These are phyloP conservation scores for Musa balbisiana DNA, from an alignment of 202 grass and related monocot genomes.

Conservation along the genomic window DNA sequence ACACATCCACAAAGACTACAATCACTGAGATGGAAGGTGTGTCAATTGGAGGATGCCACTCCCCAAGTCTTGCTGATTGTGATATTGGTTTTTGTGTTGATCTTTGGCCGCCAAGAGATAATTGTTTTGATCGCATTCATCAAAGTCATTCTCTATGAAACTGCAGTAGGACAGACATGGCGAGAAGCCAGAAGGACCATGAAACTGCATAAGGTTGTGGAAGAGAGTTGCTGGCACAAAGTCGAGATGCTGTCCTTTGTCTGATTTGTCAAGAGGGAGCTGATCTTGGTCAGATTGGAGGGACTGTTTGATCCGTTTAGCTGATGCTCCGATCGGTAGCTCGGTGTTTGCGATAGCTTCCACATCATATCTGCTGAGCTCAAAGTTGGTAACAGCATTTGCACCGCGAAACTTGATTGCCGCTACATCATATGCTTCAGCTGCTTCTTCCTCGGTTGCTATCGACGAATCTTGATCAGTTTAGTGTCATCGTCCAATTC, in stretches of 20 bases:
- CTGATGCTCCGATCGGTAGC: constrained; percentile 46
- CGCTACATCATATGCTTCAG: constrained; percentile 86
- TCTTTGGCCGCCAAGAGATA: constrained; percentile 26
- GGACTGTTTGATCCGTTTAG: constrained; percentile 35
- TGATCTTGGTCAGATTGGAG: background rate
- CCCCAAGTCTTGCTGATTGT: constrained; percentile 27
- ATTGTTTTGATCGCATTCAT: constrained; percentile 21
- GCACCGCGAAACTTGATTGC: constrained; percentile 85
- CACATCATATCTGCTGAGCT: constrained; percentile 68
- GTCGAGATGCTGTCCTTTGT: constrained; percentile 10
- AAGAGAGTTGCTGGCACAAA: constrained; percentile 20
- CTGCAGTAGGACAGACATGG: constrained; percentile 30
- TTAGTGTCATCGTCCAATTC: background rate
- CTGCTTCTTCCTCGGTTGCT: constrained; percentile 86
- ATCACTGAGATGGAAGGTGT: background rate
- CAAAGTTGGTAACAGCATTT: constrained; percentile 82
- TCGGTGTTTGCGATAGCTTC: constrained; percentile 50
- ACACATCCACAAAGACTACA: background rate
- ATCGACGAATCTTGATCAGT: constrained; percentile 1
- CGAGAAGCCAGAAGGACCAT: constrained; percentile 2
- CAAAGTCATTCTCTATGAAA: constrained; percentile 13
- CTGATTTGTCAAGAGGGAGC: background rate
- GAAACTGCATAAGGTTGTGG: constrained; percentile 42
- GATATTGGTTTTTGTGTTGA: constrained; percentile 38
- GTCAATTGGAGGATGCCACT: constrained; percentile 42